Evolutionary conservation across 2,329 filamentous ascomycete species (phyloP).

Genomic region (Diaporthe ampelina): DNA sequence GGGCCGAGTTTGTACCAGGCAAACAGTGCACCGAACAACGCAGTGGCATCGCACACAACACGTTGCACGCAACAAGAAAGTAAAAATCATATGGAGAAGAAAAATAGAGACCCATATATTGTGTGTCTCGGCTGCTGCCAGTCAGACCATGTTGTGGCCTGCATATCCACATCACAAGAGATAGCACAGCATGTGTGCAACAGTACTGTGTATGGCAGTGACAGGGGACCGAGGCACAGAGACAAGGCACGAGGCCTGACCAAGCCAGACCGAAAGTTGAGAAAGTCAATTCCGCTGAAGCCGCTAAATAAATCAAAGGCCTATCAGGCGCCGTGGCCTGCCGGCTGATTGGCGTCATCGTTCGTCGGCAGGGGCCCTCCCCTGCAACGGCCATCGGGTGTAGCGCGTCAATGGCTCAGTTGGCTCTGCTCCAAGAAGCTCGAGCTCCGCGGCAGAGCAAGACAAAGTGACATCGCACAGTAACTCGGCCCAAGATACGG

Average conservation of each 20-base stretch:
- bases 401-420: not conserved
- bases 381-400: not conserved
- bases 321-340: slow-evolving; percentile 2
- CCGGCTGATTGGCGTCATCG: slow-evolving; percentile 16
- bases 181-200: not conserved
- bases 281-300: slow-evolving; percentile 31
- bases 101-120: slow-evolving; percentile 5
- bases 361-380: slow-evolving; percentile 14
- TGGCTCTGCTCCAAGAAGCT: not conserved
- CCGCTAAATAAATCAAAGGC: slow-evolving; percentile 19
- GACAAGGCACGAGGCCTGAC: not conserved
- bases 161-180: not conserved
- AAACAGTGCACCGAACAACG: not conserved
- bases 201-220: not conserved
- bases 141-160: slow-evolving; percentile 13
- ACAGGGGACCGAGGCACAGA: slow-evolving; percentile 7
- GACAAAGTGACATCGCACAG: not conserved
- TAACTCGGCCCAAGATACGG: not conserved
- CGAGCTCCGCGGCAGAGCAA: not conserved
- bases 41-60: slow-evolving; percentile 1
- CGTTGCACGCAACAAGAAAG: not conserved
- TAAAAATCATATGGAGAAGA: not conserved
- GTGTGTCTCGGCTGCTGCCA: slow-evolving; percentile 16
- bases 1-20: not conserved
- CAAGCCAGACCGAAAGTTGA: slow-evolving; percentile 1